These are phyloP conservation scores for Ascochyta rabiei DNA, from an alignment of 2,329 filamentous ascomycete genomes.

Conservation along the genomic window DNA sequence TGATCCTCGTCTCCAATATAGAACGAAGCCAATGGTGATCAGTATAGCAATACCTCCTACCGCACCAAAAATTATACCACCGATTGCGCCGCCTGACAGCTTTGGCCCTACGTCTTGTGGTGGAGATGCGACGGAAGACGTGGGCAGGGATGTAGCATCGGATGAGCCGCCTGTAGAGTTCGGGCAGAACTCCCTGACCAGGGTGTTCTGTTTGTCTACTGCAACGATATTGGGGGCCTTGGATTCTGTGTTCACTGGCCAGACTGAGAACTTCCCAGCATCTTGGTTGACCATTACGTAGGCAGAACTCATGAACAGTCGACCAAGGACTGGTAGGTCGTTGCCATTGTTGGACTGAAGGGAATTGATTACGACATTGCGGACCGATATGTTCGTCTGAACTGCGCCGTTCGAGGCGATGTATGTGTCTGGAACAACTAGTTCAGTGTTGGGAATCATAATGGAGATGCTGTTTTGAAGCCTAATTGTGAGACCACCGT, in stretches of 20 bases:
- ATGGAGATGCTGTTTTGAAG: slow-evolving; percentile 21
- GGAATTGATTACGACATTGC: slow-evolving; percentile 23
- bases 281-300: slow-evolving; percentile 30
- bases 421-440: slow-evolving; percentile 21
- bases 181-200: slow-evolving; percentile 17
- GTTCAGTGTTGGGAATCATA: slow-evolving; percentile 24
- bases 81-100: slow-evolving; percentile 24
- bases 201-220: slow-evolving; percentile 17
- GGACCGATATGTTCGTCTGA: slow-evolving; percentile 15
- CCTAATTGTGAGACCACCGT: slow-evolving; percentile 25
- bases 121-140: slow-evolving; percentile 5
- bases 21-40: slow-evolving; percentile 17
- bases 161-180: slow-evolving; percentile 5
- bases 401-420: slow-evolving; percentile 18
- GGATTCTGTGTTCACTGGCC: slow-evolving; percentile 18
- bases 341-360: slow-evolving; percentile 19
- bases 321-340: slow-evolving; percentile 12
- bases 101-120: slow-evolving; percentile 1
- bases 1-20: slow-evolving; percentile 16
- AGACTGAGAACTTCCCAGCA: slow-evolving; percentile 19
- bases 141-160: slow-evolving; percentile 2
- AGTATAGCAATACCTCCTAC: slow-evolving; percentile 23
- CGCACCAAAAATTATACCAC: slow-evolving; percentile 24
- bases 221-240: slow-evolving; percentile 13
- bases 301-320: slow-evolving; percentile 25